A percentile compares a stretch with the other conserved stretches of the same genome.
phyloP scores from a whole-genome alignment of 148 eudicot species.

The Rhododendron griersonianum region DNA sequence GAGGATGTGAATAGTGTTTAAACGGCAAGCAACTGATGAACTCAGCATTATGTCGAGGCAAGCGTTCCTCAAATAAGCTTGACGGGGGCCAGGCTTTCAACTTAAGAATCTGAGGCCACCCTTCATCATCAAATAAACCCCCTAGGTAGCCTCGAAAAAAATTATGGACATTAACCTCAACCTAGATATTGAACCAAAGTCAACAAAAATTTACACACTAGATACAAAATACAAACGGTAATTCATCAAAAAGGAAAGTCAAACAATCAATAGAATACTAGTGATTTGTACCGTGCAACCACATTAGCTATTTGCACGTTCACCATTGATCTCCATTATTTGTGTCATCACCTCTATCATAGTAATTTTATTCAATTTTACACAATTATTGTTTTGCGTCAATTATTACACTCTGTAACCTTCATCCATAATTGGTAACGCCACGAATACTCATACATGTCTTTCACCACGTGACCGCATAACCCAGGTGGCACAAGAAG shows the following conservation, averaged over 20 bases:
- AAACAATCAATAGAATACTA: background rate
- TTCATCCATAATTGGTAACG: background rate
- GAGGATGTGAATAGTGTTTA: conserved; percentile 68
- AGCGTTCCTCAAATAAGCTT: conserved; percentile 40
- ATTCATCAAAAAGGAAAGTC: background rate
- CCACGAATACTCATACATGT: background rate
- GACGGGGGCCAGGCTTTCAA: conserved; percentile 75
- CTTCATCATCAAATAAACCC: conserved; percentile 26
- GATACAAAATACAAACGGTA: background rate
- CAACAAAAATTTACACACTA: background rate
- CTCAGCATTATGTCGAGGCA: conserved; percentile 70
- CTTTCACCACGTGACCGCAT: background rate
- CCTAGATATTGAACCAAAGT: conserved; percentile 12
- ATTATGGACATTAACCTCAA: conserved; percentile 39
- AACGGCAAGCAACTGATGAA: conserved; percentile 59
- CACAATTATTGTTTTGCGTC: background rate
- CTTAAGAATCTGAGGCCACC: conserved; percentile 58
- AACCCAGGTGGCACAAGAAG: background rate
- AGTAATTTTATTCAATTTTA: background rate
- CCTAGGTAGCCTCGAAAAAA: conserved; percentile 54
- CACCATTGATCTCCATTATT: background rate
- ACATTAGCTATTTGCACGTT: background rate
- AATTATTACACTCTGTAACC: background rate
- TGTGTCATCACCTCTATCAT: background rate
- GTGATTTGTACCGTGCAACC: background rate